Evolutionary conservation across 345 rosid species (phyloP), one percentile per base, ranked within the genome.

Genomic region (Lumnitzera littorea): DNA sequence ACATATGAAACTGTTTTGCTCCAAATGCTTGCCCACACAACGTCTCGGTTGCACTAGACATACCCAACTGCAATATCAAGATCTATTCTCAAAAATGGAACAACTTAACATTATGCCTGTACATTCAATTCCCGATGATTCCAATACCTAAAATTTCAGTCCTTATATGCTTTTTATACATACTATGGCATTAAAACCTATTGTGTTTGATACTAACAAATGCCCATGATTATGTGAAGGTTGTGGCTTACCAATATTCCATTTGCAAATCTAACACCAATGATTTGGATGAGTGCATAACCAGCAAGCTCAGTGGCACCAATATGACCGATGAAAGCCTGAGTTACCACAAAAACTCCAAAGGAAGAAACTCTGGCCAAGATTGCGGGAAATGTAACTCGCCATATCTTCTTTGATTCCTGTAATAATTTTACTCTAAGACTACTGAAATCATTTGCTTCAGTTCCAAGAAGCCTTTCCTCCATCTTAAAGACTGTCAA

Each of bases 271-370:
- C 81, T 64, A 0, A 84, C 5, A 49, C 68, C 55, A 29, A 79
- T 72, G 74, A 60, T 75, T 55, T 78, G 87, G 0, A 79, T 31
- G 50, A 84, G 81, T 11, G 86, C 78, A 63, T 65, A 81, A 41
- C 74, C 71, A 6, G 87, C 87, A 3, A 84, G 81, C 13, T 79
- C 74, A 2, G 67, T 14, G 5, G 67, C 69, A 36, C 68, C 52
- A 9, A 79, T 11, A 65, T 73, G 88, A 0, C 91, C 86, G 56
- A 80, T 62, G 58, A 82, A 85, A 24, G 67, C 69, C 55, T 82
- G 88, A 31, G 88, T 80, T 5, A 78, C 82, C 27, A 85, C 76
- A 55, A 82, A 43, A 56, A 75, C 61, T 23, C 84, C 91, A 61
- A 53, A 85, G 3, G 77, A 60, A 60, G 75, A 57, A 36, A 78